These are phyloP conservation scores for Porphyrellus cyaneotinctus DNA, from an alignment of 768 basidiomycete species.

Conservation along the genomic window DNA sequence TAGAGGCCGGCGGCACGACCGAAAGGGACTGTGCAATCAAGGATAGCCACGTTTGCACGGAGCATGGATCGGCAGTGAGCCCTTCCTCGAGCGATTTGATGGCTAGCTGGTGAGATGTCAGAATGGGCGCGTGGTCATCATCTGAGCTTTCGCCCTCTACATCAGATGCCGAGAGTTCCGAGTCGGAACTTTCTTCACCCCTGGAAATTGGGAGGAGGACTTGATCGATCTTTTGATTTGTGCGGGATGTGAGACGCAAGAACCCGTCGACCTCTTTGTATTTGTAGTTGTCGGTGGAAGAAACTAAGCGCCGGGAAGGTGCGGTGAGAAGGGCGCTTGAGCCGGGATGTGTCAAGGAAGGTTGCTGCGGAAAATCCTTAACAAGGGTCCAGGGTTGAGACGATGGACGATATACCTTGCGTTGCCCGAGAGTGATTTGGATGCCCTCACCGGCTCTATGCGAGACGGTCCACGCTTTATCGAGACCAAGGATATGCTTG, in stretches of 20 bases:
- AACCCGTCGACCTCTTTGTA: constrained; percentile 68
- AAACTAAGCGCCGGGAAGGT: constrained; percentile 45
- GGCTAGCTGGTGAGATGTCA: constrained; percentile 56
- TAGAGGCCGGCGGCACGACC: constrained; percentile 56
- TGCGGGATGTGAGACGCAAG: constrained; percentile 50
- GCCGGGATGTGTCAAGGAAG: constrained; percentile 54
- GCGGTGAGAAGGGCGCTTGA: constrained; percentile 51
- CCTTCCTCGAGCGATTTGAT: constrained; percentile 56
- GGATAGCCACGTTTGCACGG: constrained; percentile 56
- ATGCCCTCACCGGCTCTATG: constrained; percentile 57
- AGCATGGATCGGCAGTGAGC: constrained; percentile 48
- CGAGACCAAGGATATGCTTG: constrained; percentile 60
- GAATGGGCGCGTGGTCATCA: constrained; percentile 29
- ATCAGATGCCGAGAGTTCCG: constrained; percentile 33
- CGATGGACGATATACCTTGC: constrained; percentile 35
- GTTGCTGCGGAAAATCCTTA: constrained; percentile 32
- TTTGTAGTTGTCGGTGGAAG: constrained; percentile 37
- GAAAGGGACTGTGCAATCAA: constrained; percentile 62
- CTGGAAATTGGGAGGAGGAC: constrained; percentile 51
- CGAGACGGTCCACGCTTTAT: constrained; percentile 45
- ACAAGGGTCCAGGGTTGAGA: constrained; percentile 1
- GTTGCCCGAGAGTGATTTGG: constrained; percentile 47
- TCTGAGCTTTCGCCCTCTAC: constrained; percentile 35
- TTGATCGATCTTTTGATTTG: constrained; percentile 31
- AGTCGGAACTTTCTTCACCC: constrained; percentile 28